Conservation (phyloP, 148 eudicot genomes). For the Chenopodium formosanum region DNA sequence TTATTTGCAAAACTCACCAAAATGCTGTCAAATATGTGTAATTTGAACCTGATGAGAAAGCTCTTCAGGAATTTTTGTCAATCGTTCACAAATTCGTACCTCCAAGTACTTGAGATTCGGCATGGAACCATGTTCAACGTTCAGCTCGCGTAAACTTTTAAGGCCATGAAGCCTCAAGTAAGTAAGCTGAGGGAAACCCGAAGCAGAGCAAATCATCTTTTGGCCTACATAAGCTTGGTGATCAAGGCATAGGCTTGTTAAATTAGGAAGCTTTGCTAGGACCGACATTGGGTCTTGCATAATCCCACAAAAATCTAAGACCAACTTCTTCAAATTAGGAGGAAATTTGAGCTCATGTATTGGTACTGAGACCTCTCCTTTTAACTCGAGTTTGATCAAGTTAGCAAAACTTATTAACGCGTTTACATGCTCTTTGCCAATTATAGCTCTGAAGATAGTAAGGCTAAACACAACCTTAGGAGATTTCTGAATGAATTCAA, state of each 20-base stretch:
- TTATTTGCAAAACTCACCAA: not conserved
- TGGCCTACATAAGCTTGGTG: conserved; percentile 34
- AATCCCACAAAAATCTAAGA: conserved; percentile 27
- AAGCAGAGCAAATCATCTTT: conserved; percentile 34
- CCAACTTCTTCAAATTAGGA: conserved; percentile 25
- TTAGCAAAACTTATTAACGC: conserved; percentile 22
- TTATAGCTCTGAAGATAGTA: conserved; percentile 23
- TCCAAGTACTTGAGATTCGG: conserved; percentile 16
- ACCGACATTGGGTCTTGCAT: conserved; percentile 38
- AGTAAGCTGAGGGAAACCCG: conserved; percentile 37
- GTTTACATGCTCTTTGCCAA: conserved; percentile 24
- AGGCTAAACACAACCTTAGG: conserved; percentile 22
- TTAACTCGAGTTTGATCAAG: conserved; percentile 30
- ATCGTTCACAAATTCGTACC: conserved; percentile 26
- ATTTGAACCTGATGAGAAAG: conserved; percentile 27
- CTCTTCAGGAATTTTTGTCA: conserved; percentile 21
- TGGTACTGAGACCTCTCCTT: conserved; percentile 19
- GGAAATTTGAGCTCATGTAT: conserved; percentile 19
- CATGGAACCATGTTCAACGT: conserved; percentile 26
- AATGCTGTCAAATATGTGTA: conserved; percentile 21
- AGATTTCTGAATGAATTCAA: conserved; percentile 29
- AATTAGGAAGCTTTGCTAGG: conserved; percentile 36
- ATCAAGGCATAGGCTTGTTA: conserved; percentile 32
- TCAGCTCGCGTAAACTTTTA: conserved; percentile 24
- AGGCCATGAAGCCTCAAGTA: conserved; percentile 32